phyloP scores from a whole-genome alignment of 106 monocot species.

The Iris macrosiphon region DNA sequence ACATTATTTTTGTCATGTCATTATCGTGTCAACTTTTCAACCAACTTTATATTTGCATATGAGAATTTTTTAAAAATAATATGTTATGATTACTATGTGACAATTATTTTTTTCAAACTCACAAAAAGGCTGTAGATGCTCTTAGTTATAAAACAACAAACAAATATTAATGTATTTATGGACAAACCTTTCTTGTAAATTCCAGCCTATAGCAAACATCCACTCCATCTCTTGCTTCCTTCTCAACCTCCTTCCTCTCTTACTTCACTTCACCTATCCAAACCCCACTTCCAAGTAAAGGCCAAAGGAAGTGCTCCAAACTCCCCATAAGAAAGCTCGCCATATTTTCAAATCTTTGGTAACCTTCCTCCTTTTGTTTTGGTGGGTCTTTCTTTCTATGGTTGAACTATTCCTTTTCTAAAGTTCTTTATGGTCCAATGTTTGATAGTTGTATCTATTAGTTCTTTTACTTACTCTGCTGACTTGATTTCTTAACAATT shows the following conservation, averaged over 20 bases:
- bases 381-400: conserved; percentile 2
- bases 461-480: neutral
- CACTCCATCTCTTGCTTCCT: too few relatives aligned
- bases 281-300: conserved; percentile 15
- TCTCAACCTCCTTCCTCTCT: neutral
- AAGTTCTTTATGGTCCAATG: neutral
- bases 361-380: neutral
- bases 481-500: neutral
- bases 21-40: too few relatives aligned
- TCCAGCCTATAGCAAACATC: too few relatives aligned
- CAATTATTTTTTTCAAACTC: too few relatives aligned
- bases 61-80: too few relatives aligned
- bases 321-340: conserved; percentile 7
- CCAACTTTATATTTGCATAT: too few relatives aligned
- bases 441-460: neutral
- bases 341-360: conserved; percentile 6
- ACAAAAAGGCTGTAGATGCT: too few relatives aligned
- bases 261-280: conserved; percentile 25
- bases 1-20: too few relatives aligned
- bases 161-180: too few relatives aligned
- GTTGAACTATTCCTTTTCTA: neutral
- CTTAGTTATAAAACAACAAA: too few relatives aligned
- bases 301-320: neutral
- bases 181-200: too few relatives aligned
- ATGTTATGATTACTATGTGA: too few relatives aligned